Base-by-base conservation (phyloP, 73 alveolate genomes). In the Durusdinium trenchii region DNA sequence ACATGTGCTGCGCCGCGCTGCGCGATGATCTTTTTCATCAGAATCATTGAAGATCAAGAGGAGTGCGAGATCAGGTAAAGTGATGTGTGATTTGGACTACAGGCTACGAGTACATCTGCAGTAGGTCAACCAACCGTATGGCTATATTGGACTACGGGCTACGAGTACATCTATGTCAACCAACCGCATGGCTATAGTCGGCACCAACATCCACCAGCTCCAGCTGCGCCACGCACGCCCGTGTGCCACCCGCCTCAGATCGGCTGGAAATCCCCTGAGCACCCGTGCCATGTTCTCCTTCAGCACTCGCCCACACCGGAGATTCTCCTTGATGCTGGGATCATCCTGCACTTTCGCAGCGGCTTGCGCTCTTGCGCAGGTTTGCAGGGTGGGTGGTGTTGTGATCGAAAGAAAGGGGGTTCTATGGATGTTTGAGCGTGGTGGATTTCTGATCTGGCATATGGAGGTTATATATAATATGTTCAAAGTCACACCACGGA, bases 231-330 rank as follows among this genome's bases (percentile, higher is more conserved):
- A 51, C 40, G 50, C 36, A 26, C 52, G 36, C 52, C 87, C 52
- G 52, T 76, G 87, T 23, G 6, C 10, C 23, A 28, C 35, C 38
- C 52, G 4, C 81, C 35, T 99, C 57, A 99, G 95, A 75, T 99
- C 99, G 94, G 86, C 99, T 51, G 99, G 83, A 92, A 99, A 82
- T 6, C n/a, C n/a, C 85, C 60, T 38, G 60, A 28, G 62, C 6
- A 45, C 89, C 43, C 90, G 75, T 16, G 99, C 99, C 99, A 99
- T 99, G 92, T 99, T 99, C 89, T 97, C 99, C 94, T 99, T 99
- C 95, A 99, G 99, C 51, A 54, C 99, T 95, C 99, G 99, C 38
- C 99, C 99, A 10, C 99, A 99, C 91, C 99, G 99, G 86, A 99
- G 99, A 92, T 99, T 99, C 95, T 94, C 95, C 71, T 94, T 38